These are phyloP conservation scores for Xenosphaeropsis pyriputrescens DNA, from an alignment of 2,329 filamentous ascomycete species.

Conservation along the genomic window DNA sequence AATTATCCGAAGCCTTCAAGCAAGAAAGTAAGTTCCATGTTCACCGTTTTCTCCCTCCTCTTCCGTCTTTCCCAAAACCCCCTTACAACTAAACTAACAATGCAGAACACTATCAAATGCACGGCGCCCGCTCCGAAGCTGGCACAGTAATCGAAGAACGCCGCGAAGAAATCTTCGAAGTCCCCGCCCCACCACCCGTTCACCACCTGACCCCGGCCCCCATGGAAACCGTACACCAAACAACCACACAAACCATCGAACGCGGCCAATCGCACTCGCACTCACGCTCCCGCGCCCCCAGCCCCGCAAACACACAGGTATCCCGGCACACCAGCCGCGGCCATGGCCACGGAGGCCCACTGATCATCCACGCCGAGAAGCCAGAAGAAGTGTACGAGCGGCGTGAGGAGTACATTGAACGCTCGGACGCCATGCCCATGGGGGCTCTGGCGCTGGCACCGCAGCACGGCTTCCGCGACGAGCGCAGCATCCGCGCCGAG, in stretches of 20 bases:
- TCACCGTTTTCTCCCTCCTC: not conserved
- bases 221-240: too few species aligned
- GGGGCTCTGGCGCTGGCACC: conserved; percentile 26
- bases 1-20: conserved; percentile 64
- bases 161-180: conserved; percentile 24
- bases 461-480: conserved; percentile 12
- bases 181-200: conserved; percentile 6
- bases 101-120: conserved; percentile 7
- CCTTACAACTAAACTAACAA: not conserved
- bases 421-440: conserved; percentile 14
- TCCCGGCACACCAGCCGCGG: too few species aligned
- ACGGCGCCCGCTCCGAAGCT: conserved; percentile 28
- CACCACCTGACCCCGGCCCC: conserved; percentile 4
- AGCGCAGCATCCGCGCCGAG: conserved; percentile 54
- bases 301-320: too few species aligned
- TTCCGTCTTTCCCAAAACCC: conserved; percentile 1
- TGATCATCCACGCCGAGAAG: conserved; percentile 24
- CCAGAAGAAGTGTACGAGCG: conserved; percentile 12
- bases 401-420: conserved; percentile 11
- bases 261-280: too few species aligned
- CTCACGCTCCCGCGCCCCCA: too few species aligned
- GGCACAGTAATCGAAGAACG: conserved; percentile 34
- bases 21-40: conserved; percentile 30
- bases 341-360: not conserved
- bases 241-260: too few species aligned